Conservation (phyloP, 306 rosid species). For the Acacia crassicarpa region DNA sequence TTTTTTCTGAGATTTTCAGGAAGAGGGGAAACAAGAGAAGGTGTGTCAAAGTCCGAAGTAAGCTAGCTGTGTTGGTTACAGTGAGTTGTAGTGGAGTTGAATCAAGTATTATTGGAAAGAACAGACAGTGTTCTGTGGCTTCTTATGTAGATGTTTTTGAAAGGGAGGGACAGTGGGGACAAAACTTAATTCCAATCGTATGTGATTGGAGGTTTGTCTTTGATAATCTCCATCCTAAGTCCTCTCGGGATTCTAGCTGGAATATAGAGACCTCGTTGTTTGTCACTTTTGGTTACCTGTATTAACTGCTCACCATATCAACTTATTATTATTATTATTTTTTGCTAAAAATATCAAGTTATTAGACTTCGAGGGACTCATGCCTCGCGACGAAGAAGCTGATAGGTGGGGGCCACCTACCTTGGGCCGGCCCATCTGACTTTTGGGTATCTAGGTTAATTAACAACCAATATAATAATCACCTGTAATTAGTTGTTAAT, state of each 20-base stretch:
- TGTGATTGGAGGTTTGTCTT: constrained; percentile 48
- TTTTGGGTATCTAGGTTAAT: not conserved
- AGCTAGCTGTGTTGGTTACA: not conserved
- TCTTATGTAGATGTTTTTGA: constrained; percentile 38
- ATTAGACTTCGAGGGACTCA: constrained; percentile 18
- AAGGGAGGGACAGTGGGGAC: constrained; percentile 29
- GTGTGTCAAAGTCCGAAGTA: not conserved
- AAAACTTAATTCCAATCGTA: constrained; percentile 29
- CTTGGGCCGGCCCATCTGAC: constrained; percentile 72
- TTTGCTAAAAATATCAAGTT: not conserved
- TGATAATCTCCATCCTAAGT: constrained; percentile 38
- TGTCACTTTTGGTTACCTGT: constrained; percentile 26
- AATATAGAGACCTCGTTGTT: constrained; percentile 32
- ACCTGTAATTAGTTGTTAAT: not conserved
- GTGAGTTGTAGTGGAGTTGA: not conserved
- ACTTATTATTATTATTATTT: too few species aligned
- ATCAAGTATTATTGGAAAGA: constrained; percentile 41
- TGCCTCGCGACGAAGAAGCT: constrained; percentile 19
- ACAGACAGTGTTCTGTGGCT: constrained; percentile 37
- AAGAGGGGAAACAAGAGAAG: not conserved
- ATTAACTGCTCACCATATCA: constrained; percentile 30
- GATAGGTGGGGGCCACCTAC: constrained; percentile 35
- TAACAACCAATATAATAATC: not conserved
- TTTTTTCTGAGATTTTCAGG: not conserved
- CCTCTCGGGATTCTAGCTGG: constrained; percentile 51